phyloP scores from a whole-genome alignment of 345 rosid species.

The Fremontodendron californicum region DNA sequence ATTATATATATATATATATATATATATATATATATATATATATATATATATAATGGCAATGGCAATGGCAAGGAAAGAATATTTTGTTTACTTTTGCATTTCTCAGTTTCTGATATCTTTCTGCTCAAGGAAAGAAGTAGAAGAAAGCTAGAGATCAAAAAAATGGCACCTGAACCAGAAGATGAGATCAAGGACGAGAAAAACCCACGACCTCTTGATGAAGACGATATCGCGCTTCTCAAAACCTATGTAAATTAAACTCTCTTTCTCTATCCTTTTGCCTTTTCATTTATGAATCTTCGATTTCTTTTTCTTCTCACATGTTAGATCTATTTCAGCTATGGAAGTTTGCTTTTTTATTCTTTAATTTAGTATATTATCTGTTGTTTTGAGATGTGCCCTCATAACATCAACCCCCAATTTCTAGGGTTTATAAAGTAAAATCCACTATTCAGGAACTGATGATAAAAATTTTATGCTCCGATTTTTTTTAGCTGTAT shows the following conservation, averaged over 20 bases:
- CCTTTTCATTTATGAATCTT: background rate
- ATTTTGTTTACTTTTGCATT: background rate
- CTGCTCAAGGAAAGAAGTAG: background rate
- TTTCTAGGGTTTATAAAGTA: background rate
- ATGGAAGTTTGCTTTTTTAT: background rate
- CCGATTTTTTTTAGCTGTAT: background rate
- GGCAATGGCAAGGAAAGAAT: background rate
- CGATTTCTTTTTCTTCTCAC: background rate
- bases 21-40: background rate
- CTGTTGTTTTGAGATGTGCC: background rate
- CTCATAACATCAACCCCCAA: background rate
- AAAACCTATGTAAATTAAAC: slow-evolving; percentile 51
- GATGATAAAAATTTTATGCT: background rate
- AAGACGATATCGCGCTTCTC: slow-evolving; percentile 72
- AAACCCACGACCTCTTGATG: slow-evolving; percentile 64
- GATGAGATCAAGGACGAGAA: slow-evolving; percentile 68
- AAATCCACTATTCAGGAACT: background rate
- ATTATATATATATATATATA: too few species aligned
- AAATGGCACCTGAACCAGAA: slow-evolving; percentile 36
- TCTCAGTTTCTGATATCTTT: background rate
- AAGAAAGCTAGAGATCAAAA: background rate
- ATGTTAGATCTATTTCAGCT: background rate
- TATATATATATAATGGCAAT: too few species aligned
- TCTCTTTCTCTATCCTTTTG: background rate
- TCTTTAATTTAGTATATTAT: background rate